Conservation (phyloP, 2,329 filamentous ascomycete genomes). For the Penicillium digitatum region DNA sequence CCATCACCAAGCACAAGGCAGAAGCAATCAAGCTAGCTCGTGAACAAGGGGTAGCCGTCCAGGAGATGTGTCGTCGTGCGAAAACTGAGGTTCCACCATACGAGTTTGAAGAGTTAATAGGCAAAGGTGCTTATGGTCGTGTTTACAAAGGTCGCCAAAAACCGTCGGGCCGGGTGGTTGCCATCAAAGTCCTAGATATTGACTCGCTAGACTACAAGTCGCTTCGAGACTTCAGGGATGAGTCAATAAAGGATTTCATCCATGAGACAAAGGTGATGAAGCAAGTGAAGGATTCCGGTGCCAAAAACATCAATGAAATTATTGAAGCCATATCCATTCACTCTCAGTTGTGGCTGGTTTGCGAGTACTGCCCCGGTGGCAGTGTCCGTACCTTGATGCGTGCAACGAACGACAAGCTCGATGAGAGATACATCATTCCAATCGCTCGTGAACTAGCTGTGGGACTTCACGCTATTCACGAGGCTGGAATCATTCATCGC, state of each 20-base stretch:
- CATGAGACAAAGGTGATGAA: slow-evolving; percentile 61
- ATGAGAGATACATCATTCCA: slow-evolving; percentile 60
- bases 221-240: slow-evolving; percentile 45
- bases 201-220: slow-evolving; percentile 49
- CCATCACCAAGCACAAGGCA: slow-evolving; percentile 48
- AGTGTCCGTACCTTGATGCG: slow-evolving; percentile 60
- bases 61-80: slow-evolving; percentile 46
- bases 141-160: slow-evolving; percentile 49
- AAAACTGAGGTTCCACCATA: slow-evolving; percentile 46
- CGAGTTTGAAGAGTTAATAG: slow-evolving; percentile 50
- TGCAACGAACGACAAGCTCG: slow-evolving; percentile 48
- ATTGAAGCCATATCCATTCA: slow-evolving; percentile 62
- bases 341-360: slow-evolving; percentile 63
- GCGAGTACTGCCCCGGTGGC: slow-evolving; percentile 63
- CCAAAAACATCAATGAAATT: slow-evolving; percentile 61
- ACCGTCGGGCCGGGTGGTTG: slow-evolving; percentile 43
- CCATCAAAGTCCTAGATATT: slow-evolving; percentile 51
- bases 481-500: slow-evolving; percentile 62
- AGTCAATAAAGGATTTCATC: slow-evolving; percentile 53
- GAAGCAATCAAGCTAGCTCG: slow-evolving; percentile 47
- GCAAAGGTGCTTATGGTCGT: slow-evolving; percentile 50
- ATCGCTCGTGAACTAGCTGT: slow-evolving; percentile 62
- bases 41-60: slow-evolving; percentile 45
- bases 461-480: slow-evolving; percentile 60
- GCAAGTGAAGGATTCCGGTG: slow-evolving; percentile 59